Conservation (phyloP, 192 early-diverging fungal genomes). For the Spizellomyces sp. region DNA sequence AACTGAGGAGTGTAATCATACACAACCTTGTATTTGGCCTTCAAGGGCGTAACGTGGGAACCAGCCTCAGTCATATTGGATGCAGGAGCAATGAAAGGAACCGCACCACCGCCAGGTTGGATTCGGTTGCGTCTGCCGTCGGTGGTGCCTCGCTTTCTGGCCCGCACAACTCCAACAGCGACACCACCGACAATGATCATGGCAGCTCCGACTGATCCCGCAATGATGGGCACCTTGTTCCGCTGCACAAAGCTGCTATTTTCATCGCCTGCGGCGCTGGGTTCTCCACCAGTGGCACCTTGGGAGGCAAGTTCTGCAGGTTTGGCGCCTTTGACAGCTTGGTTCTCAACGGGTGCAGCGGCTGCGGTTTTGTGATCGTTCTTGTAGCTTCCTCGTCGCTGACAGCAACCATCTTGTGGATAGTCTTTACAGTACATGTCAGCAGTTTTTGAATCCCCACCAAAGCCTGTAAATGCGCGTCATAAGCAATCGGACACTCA, state of each 20-base stretch:
- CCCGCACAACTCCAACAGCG: constrained; percentile 12
- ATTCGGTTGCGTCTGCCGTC: background rate
- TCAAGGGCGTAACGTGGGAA: background rate
- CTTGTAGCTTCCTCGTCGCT: constrained; percentile 8
- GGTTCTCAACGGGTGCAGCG: background rate
- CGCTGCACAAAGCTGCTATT: background rate
- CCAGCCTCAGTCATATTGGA: constrained; percentile 4
- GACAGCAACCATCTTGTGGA: constrained; percentile 31
- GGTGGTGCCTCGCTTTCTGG: background rate
- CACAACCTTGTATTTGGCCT: constrained; percentile 20
- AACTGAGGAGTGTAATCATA: constrained; percentile 33
- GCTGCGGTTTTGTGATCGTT: background rate
- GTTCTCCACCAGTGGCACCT: background rate
- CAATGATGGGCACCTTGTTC: constrained; percentile 34
- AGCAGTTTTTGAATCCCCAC: constrained; percentile 36
- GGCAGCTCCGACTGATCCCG: constrained; percentile 15
- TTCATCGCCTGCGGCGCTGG: constrained; percentile 4
- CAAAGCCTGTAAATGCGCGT: constrained; percentile 28
- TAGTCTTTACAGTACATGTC: constrained; percentile 34
- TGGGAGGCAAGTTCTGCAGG: background rate
- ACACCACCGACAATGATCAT: constrained; percentile 20
- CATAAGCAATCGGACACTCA: constrained; percentile 1
- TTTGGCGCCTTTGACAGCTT: background rate
- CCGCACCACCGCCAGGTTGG: constrained; percentile 1
- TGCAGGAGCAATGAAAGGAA: constrained; percentile 12